Conservation (phyloP, 2,329 filamentous ascomycete species). For the Podosphaera leucotricha region DNA sequence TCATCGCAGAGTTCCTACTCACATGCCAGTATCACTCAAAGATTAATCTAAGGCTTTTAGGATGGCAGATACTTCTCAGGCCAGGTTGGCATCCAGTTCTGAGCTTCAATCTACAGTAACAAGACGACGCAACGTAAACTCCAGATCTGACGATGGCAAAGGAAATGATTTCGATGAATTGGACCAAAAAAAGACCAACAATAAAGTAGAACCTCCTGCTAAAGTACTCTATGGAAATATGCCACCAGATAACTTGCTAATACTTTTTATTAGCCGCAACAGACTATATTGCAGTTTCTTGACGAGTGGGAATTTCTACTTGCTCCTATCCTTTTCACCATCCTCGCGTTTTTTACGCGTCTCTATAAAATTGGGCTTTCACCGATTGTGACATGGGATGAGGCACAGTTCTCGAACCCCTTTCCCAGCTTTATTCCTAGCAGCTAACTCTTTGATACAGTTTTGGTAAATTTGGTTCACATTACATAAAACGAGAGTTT, state of each 20-base stretch:
- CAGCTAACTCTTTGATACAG: slow-evolving; percentile 19
- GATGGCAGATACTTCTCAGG: not conserved
- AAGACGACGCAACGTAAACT: slow-evolving; percentile 29
- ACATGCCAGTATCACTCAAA: no score
- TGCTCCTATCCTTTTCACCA: slow-evolving; percentile 35
- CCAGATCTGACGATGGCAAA: slow-evolving; percentile 17
- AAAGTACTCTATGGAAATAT: not conserved
- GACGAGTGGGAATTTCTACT: slow-evolving; percentile 39
- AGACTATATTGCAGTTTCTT: slow-evolving; percentile 37
- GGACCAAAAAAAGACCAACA: slow-evolving; percentile 35
- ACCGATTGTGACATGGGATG: slow-evolving; percentile 53
- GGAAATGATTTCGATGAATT: slow-evolving; percentile 18
- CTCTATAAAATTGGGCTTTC: slow-evolving; percentile 49
- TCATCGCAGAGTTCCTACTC: no score
- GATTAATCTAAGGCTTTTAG: no score
- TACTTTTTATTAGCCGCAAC: slow-evolving; percentile 18
- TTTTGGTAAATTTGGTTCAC: slow-evolving; percentile 94
- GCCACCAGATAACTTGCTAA: slow-evolving; percentile 9
- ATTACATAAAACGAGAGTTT: slow-evolving; percentile 97
- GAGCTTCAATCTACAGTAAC: slow-evolving; percentile 29
- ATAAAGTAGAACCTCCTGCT: slow-evolving; percentile 22
- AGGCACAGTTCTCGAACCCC: slow-evolving; percentile 37
- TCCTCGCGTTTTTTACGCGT: slow-evolving; percentile 40
- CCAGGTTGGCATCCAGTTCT: slow-evolving; percentile 31
- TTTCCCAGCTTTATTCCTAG: slow-evolving; percentile 14